Percentiles rank a stretch among this genome's conserved stretches.
These are phyloP conservation scores for Cajanus cajan DNA, from an alignment of 306 rosid genomes.

Conservation along the genomic window DNA sequence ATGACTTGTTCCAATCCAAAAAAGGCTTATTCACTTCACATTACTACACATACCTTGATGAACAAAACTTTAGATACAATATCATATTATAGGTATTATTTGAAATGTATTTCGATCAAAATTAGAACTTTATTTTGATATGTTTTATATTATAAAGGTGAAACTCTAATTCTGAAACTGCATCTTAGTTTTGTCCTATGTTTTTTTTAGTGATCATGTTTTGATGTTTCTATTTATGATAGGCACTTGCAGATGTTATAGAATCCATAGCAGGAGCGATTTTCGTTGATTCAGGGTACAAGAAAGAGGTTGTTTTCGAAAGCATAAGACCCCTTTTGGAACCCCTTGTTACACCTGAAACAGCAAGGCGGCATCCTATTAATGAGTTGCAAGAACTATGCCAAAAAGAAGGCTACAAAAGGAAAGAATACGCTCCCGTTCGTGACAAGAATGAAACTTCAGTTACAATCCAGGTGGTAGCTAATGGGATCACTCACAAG, in stretches of 20 bases:
- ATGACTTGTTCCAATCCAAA: neutral
- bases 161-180: no score
- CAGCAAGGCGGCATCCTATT: constrained; percentile 48
- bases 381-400: constrained; percentile 50
- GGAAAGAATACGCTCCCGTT: neutral
- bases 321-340: constrained; percentile 62
- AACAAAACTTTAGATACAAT: no score
- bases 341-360: constrained; percentile 65
- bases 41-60: no score
- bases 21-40: neutral
- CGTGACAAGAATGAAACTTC: neutral
- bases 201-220: neutral
- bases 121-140: no score
- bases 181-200: no score
- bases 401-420: constrained; percentile 27
- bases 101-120: no score
- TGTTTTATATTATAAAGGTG: no score
- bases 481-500: constrained; percentile 29
- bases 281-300: constrained; percentile 60
- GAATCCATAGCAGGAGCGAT: constrained; percentile 82
- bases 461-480: constrained; percentile 49
- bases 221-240: neutral
- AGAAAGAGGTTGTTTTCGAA: constrained; percentile 43
- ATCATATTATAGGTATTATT: no score
- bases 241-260: constrained; percentile 69